Percentiles rank a stretch among this genome's conserved stretches.
Conservation (phyloP, 2,329 filamentous ascomycete species). For the Emergomyces pasteurianus region DNA sequence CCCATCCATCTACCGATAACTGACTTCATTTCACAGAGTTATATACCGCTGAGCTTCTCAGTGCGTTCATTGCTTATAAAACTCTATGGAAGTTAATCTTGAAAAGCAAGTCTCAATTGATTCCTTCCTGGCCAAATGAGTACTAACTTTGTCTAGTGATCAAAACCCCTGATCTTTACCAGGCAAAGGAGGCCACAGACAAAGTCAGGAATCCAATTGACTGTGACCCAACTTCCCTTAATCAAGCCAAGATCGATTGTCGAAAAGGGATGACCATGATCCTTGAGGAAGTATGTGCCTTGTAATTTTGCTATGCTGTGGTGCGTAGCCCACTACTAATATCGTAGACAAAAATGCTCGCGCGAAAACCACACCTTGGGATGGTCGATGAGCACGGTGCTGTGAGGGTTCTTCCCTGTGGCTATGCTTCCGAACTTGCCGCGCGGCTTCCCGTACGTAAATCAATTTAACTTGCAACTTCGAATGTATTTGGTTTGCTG, state of each 20-base stretch:
- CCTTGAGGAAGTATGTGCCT: slow-evolving; percentile 6
- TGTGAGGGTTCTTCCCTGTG: slow-evolving; percentile 5
- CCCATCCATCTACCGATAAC: background rate
- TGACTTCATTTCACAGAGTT: slow-evolving; percentile 8
- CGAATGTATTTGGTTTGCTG: background rate
- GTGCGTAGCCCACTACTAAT: background rate
- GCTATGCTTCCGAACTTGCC: slow-evolving; percentile 4
- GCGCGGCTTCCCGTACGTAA: slow-evolving; percentile 6
- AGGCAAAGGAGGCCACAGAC: background rate
- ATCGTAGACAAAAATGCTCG: slow-evolving; percentile 7
- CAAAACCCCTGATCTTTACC: slow-evolving; percentile 4
- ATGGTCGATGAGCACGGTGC: slow-evolving; percentile 3
- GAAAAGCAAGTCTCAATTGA: slow-evolving; percentile 1
- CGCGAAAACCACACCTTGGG: slow-evolving; percentile 5
- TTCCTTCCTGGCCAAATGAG: background rate
- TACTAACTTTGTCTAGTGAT: slow-evolving; percentile 5
- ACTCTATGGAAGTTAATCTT: slow-evolving; percentile 19
- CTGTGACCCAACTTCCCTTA: slow-evolving; percentile 5
- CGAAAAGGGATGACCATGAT: slow-evolving; percentile 9
- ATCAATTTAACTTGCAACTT: background rate
- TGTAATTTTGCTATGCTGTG: too few relatives aligned
- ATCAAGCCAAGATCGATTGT: slow-evolving; percentile 6
- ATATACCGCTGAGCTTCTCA: slow-evolving; percentile 22
- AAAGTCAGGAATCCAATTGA: slow-evolving; percentile 4
- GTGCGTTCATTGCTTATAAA: slow-evolving; percentile 23